These are phyloP conservation scores for Aegilops tauschii DNA, from an alignment of 176 grass and related monocot species.

Conservation along the genomic window DNA sequence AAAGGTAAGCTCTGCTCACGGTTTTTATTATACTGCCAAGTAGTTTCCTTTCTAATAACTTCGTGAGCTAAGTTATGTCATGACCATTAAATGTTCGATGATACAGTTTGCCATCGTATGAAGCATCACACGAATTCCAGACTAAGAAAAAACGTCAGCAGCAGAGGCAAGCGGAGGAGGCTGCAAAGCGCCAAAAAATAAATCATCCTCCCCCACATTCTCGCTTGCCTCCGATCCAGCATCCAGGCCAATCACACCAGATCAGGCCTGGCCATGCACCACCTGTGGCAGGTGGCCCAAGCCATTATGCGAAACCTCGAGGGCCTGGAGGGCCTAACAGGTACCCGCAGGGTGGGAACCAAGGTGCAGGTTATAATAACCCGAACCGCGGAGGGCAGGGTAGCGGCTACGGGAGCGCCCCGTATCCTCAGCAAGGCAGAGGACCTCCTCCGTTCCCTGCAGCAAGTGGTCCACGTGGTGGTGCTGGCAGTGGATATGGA, in stretches of 20 bases:
- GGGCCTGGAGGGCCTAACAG: constrained; percentile 76
- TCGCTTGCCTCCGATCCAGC: constrained; percentile 90
- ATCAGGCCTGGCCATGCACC: constrained; percentile 70
- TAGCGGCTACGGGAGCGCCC: constrained; percentile 59
- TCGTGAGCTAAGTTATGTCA: not conserved
- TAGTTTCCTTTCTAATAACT: not conserved
- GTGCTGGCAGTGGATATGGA: constrained; percentile 46
- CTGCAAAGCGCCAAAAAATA: constrained; percentile 87
- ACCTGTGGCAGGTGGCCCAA: constrained; percentile 57
- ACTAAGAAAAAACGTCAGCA: constrained; percentile 96
- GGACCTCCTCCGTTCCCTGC: constrained; percentile 53
- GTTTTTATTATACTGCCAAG: not conserved
- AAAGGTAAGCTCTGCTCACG: constrained; percentile 46
- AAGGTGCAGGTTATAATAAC: constrained; percentile 62
- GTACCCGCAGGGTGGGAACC: constrained; percentile 66
- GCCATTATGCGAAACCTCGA: constrained; percentile 78
- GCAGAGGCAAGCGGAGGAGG: constrained; percentile 88
- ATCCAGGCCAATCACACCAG: constrained; percentile 62
- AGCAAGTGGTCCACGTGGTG: constrained; percentile 37
- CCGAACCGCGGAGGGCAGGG: constrained; percentile 71
- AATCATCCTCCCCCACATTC: constrained; percentile 82
- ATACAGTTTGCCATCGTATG: constrained; percentile 85
- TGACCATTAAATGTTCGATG: not conserved
- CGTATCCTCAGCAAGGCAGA: constrained; percentile 70
- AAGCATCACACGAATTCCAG: constrained; percentile 90